Evolutionary conservation across 164 flowering plant genomes (phyloP).

Genomic region (Magnolia officinalis): DNA sequence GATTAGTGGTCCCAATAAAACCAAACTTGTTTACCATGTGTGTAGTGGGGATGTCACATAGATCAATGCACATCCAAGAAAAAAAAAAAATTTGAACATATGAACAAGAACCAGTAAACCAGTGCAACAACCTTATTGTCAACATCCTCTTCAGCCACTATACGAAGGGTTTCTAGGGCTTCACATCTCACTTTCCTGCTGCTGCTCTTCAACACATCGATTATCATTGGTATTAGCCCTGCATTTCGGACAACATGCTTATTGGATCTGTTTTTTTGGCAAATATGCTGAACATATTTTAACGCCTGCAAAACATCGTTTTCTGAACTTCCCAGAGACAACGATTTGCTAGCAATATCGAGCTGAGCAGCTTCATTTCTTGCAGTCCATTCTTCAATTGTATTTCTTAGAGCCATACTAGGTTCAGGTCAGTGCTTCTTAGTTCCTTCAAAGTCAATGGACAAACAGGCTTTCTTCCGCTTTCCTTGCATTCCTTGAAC

Average conservation of each 20-base stretch:
- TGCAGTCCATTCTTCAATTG: constrained; percentile 92
- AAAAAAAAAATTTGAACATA: not conserved
- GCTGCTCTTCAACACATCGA: constrained; percentile 74
- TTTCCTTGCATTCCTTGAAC: constrained; percentile 82
- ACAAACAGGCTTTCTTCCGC: constrained; percentile 67
- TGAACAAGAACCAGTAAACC: constrained; percentile 13
- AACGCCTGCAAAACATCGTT: constrained; percentile 56
- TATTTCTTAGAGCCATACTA: constrained; percentile 73
- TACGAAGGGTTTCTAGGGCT: constrained; percentile 79
- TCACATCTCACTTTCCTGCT: constrained; percentile 62
- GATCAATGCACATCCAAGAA: not conserved
- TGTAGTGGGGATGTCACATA: not conserved
- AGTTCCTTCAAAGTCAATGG: constrained; percentile 74
- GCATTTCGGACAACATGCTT: constrained; percentile 58
- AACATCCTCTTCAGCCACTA: constrained; percentile 67
- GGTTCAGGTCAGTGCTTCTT: constrained; percentile 69
- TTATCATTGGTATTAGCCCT: constrained; percentile 63
- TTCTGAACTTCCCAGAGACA: constrained; percentile 50
- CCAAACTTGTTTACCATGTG: not conserved
- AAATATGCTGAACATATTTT: constrained; percentile 58
- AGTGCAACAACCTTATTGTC: constrained; percentile 69
- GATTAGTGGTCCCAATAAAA: not conserved
- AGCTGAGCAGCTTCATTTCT: constrained; percentile 89
- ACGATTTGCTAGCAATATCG: constrained; percentile 66
- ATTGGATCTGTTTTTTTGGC: constrained; percentile 51